A percentile compares a stretch with the other conserved stretches of the same genome.
phyloP scores from a whole-genome alignment of 78 protist species.

The Dictyostelium capitatum region DNA sequence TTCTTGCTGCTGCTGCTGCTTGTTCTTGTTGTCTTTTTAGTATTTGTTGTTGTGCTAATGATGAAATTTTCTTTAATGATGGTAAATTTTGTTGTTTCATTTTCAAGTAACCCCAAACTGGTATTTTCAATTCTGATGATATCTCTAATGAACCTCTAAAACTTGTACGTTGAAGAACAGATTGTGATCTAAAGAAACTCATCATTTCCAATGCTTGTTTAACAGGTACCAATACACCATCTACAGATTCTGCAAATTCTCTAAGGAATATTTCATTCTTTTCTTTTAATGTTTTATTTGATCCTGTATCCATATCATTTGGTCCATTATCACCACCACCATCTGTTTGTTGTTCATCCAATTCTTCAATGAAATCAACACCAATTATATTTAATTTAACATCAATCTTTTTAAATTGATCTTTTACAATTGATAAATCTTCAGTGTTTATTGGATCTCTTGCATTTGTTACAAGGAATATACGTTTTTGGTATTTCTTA shows the following conservation, averaged over 20 bases:
- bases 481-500: conserved; percentile 78
- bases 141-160: conserved; percentile 77
- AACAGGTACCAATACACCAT: conserved; percentile 85
- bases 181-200: conserved; percentile 83
- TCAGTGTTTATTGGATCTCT: conserved; percentile 74
- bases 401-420: conserved; percentile 70
- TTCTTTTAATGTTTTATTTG: conserved; percentile 24
- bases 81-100: conserved; percentile 68
- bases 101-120: conserved; percentile 67
- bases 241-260: conserved; percentile 73
- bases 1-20: background rate
- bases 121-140: conserved; percentile 22
- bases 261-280: conserved; percentile 82
- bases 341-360: background rate
- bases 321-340: no score
- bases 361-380: conserved; percentile 76
- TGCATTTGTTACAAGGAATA: conserved; percentile 84
- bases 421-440: conserved; percentile 47
- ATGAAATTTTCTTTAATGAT: conserved; percentile 67
- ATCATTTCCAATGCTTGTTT: conserved; percentile 84
- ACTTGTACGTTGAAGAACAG: conserved; percentile 65
- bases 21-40: background rate
- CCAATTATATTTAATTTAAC: conserved; percentile 83
- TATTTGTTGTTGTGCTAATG: conserved; percentile 26
- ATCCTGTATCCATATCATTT: background rate